Evolutionary conservation across 2,329 filamentous ascomycete species (phyloP), one percentile per base, ranked within the genome.

Genomic region (Cladophialophora psammophila): DNA sequence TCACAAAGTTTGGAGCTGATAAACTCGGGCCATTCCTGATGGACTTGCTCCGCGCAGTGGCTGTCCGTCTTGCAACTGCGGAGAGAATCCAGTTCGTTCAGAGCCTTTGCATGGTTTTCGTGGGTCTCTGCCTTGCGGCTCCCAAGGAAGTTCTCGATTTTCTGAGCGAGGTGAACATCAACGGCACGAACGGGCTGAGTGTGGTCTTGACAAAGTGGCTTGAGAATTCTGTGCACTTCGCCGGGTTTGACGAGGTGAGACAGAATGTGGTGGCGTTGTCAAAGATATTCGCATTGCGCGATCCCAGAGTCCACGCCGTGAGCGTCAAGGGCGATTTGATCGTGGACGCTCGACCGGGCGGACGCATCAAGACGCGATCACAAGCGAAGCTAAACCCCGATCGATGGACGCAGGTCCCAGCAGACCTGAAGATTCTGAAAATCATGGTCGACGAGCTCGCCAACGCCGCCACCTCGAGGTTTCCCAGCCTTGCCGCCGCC

Each of bases 221-320:
- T 0, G 95, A 98, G 81, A 97, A 98, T 79, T 97, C 93, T 3
- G 87, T 96, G 78, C 96, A 91, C 78, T 99, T 99, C 80, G 93
- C 93, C n/a, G 95, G 95, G 12, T 99, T 97, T 74, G 94, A 98
- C 74, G 94, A 97, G 78, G 98, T 98, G 73, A 88, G 94, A 73
- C 93, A 97, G 79, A 99, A 98, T 75, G 92, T 97, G 66, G 94
- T 97, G 73, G 95, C 95, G 5, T 86, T 99, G 2, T 94, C 93
- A 0, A 97, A 96, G 76, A 83, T 99, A 2, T 98, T 95, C 78
- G 90, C 90, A 63, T 85, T 99, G 18, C 91, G 95, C 75, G 94
- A 98, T 74, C 83, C 88, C 9, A 90, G 94, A 36, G 79, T 99
- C 36, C 83, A 87, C 12, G 88, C 92, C 74, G 92, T 94, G 3